Percentiles rank a stretch among this genome's conserved stretches.
Evolutionary conservation across 2,329 filamentous ascomycete genomes (phyloP).

Genomic region (Colletotrichum sp.): DNA sequence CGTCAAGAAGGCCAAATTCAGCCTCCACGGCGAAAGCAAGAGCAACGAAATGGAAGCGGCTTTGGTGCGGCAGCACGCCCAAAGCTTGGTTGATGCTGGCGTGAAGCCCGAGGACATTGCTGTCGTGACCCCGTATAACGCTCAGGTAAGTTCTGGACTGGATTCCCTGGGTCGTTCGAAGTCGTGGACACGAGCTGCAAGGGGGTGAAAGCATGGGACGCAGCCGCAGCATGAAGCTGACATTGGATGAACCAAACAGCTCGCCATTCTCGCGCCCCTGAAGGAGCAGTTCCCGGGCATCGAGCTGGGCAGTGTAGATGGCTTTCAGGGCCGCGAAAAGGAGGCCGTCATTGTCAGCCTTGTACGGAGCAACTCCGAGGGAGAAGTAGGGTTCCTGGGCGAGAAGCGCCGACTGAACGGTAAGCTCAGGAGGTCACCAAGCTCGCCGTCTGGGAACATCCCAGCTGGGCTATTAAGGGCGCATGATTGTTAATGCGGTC

Average conservation of each 20-base stretch:
- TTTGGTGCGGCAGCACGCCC: constrained; percentile 80
- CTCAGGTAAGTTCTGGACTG: constrained; percentile 64
- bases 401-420: constrained; percentile 94
- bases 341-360: constrained; percentile 92
- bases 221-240: constrained; percentile 21
- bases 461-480: background rate
- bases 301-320: constrained; percentile 95
- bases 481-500: constrained; percentile 31
- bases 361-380: constrained; percentile 87
- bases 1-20: constrained; percentile 48
- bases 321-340: constrained; percentile 96
- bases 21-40: constrained; percentile 69
- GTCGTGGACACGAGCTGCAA: background rate
- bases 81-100: constrained; percentile 77
- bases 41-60: constrained; percentile 91
- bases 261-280: constrained; percentile 79
- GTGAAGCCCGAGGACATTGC: constrained; percentile 86
- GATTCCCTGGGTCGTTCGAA: background rate
- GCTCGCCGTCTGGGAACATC: background rate
- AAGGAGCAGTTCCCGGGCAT: constrained; percentile 84
- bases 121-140: constrained; percentile 95
- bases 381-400: constrained; percentile 90
- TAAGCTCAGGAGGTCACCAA: constrained; percentile 48
- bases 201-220: background rate
- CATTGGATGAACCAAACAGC: constrained; percentile 46